phyloP scores from a whole-genome alignment of 352 stramenopile species.

The Globisporangium camurandrum region DNA sequence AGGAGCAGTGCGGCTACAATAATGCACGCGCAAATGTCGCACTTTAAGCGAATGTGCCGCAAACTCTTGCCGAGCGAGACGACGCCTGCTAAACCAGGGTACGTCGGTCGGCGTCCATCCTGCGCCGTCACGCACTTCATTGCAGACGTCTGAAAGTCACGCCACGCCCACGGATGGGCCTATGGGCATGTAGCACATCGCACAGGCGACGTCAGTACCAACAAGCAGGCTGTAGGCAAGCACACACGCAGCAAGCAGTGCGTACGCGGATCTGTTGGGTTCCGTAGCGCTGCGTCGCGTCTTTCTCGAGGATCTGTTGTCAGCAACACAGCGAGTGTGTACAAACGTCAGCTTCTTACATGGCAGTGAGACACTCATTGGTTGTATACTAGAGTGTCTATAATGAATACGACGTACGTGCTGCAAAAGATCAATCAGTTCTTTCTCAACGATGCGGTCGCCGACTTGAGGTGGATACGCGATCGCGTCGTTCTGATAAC shows the following conservation, averaged over 20 bases:
- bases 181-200: conserved; percentile 3
- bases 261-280: conserved; percentile 65
- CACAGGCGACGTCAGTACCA: neutral
- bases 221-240: too few species aligned
- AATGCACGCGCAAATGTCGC: neutral
- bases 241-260: too few species aligned
- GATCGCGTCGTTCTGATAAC: conserved; percentile 53
- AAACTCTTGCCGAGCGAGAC: conserved; percentile 54
- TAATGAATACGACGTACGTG: conserved; percentile 23
- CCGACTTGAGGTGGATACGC: conserved; percentile 34
- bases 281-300: conserved; percentile 47
- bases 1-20: neutral
- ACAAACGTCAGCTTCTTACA: too few species aligned
- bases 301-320: conserved; percentile 68
- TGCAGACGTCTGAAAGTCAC: conserved; percentile 59
- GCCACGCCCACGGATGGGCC: conserved; percentile 66
- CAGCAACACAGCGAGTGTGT: neutral
- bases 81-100: conserved; percentile 32
- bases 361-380: too few species aligned
- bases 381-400: too few species aligned
- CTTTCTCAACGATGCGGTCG: conserved; percentile 40
- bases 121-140: conserved; percentile 63
- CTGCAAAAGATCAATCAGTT: conserved; percentile 58
- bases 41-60: conserved; percentile 45
- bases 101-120: conserved; percentile 31